Base-by-base conservation (phyloP, 441 rosid genomes). In the Capsella rubella region DNA sequence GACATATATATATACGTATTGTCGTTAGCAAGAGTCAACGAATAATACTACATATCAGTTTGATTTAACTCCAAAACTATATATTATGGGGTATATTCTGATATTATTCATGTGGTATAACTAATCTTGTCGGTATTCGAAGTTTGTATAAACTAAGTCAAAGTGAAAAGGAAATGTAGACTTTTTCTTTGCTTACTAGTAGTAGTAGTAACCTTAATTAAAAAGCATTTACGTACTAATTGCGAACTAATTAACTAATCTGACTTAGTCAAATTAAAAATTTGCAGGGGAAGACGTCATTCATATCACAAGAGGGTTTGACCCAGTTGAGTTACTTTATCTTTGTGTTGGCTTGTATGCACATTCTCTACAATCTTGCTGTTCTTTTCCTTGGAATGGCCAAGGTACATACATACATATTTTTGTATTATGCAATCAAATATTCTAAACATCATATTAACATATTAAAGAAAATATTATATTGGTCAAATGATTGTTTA, bases 281-380 rank as follows among this genome's bases (percentile, higher is more conserved):
- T 21, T 18, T 60, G 28, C 79, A 90, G 96, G 89, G 80, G 43
- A 82, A 65, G 83, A 75, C 78, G 0, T 72, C 92, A 28, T 55
- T 90, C 0, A 87, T 90, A 45, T 86, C 93, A 28, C 39, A 55
- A 79, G 74, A 85, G 9, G 93, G 96, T 56, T 37, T 85, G 47
- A 87, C 78, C 70, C 93, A 90, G 78, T 83, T 90, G 28, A 86
- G 75, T 69, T 82, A 76, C 78, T 86, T 90, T 74, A 73, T 90
- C 10, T 90, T 87, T 51, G 89, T 84, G 61, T 69, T 90, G 64
- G 96, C 96, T 2, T 87, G 82, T 29, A 86, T 81, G 86, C 96
- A 90, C 49, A 81, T 87, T 71, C 80, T 85, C 34, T 90, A 78
- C 56, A 78, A 85, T 78, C 83, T 87, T 59, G 75, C 81, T 16